Percentiles rank a stretch among this genome's conserved stretches.
Conservation (phyloP, 805 yeast species). For the Cyberlindnera amylophila region DNA sequence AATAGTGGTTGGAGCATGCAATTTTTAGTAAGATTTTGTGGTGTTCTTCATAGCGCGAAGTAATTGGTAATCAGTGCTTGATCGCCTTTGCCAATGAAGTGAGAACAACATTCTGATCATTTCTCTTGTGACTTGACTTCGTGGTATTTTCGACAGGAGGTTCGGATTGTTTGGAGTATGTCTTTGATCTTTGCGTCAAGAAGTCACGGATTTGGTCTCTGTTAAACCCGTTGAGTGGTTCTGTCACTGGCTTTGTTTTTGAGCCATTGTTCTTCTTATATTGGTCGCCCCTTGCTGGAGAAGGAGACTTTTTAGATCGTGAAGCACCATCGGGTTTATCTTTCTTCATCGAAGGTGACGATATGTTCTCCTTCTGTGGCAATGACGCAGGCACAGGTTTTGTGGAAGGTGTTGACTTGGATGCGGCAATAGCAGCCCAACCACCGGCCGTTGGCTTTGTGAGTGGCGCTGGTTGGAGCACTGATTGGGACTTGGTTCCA, state of each 20-base stretch:
- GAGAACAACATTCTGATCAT: constrained; percentile 12
- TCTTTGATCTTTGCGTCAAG: constrained; percentile 5
- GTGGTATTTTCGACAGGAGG: constrained; percentile 16
- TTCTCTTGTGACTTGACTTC: constrained; percentile 4
- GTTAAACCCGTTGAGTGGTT: constrained; percentile 16
- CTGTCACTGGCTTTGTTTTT: neutral
- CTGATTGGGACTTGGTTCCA: constrained; percentile 2
- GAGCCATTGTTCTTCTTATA: neutral
- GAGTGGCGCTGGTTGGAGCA: neutral
- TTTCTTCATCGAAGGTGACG: neutral
- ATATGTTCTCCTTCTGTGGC: neutral
- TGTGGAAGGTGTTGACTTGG: neutral
- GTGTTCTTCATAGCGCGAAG: neutral
- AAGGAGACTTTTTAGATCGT: constrained; percentile 12
- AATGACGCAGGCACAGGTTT: neutral
- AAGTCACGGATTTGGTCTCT: constrained; percentile 7
- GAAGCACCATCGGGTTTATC: neutral
- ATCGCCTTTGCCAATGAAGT: constrained; percentile 11
- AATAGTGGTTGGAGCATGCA: too few species aligned
- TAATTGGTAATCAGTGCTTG: neutral
- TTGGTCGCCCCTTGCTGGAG: constrained; percentile 2
- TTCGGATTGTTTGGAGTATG: constrained; percentile 1
- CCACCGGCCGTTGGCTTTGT: constrained; percentile 7
- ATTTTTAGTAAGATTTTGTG: neutral
- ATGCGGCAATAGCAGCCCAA: constrained; percentile 23